A percentile compares a stretch with the other conserved stretches of the same genome.
phyloP scores from a whole-genome alignment of 139 green algal species.

The Coelastrella sp. region DNA sequence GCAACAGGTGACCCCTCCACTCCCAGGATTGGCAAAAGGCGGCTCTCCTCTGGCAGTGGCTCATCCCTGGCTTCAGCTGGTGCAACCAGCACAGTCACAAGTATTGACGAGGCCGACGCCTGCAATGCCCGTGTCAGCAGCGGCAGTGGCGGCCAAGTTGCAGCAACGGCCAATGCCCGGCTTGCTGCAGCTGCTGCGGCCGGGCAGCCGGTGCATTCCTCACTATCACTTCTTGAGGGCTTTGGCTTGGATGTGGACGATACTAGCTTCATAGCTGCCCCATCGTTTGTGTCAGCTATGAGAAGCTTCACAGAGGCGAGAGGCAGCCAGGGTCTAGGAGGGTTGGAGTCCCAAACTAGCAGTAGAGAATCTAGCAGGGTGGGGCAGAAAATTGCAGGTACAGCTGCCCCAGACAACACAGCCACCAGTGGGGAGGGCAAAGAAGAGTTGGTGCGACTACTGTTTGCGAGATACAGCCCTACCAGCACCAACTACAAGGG shows the following conservation, averaged over 20 bases:
- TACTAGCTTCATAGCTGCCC: constrained; percentile 32
- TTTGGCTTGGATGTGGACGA: constrained; percentile 29
- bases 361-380: neutral
- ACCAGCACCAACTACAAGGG: constrained; percentile 63
- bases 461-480: constrained; percentile 60
- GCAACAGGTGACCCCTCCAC: constrained; percentile 21
- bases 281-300: constrained; percentile 26
- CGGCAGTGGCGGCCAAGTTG: neutral
- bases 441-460: constrained; percentile 56
- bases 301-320: constrained; percentile 3
- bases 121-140: neutral
- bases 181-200: neutral
- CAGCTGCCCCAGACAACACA: neutral
- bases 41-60: constrained; percentile 27
- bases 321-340: neutral
- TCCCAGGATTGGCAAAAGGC: neutral
- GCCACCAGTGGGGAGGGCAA: neutral
- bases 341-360: neutral
- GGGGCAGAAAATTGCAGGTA: too few relatives aligned
- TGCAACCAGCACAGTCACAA: neutral
- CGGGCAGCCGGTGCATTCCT: neutral
- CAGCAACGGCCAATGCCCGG: neutral
- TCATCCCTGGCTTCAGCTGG: neutral
- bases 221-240: neutral
- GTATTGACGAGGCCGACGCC: neutral